Conservation (phyloP, 331 rosid genomes). For the Malus hybrid region DNA sequence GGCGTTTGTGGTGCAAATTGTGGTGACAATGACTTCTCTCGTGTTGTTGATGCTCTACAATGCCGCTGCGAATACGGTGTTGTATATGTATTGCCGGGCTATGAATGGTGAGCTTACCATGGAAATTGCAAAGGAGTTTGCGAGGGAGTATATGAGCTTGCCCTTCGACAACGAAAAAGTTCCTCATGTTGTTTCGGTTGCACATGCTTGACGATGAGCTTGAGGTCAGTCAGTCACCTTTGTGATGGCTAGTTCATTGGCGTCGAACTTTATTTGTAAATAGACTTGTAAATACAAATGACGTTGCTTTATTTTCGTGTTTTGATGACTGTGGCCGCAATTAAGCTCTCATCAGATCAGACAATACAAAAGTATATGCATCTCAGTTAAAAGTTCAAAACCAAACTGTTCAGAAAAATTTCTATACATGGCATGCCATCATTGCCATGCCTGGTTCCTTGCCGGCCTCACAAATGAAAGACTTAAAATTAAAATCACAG, state of each 20-base stretch:
- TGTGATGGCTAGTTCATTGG: background rate
- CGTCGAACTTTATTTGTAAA: no score
- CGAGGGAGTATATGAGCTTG: constrained; percentile 50
- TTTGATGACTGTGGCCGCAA: background rate
- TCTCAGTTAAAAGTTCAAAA: constrained; percentile 1
- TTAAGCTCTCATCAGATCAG: background rate
- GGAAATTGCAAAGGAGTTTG: constrained; percentile 65
- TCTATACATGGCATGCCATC: constrained; percentile 39
- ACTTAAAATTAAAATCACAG: constrained; percentile 36
- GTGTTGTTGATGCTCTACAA: constrained; percentile 39
- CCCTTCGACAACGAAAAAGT: constrained; percentile 63
- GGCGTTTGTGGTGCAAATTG: constrained; percentile 43
- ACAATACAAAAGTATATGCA: constrained; percentile 7
- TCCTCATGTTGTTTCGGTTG: constrained; percentile 65
- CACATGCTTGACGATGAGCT: background rate
- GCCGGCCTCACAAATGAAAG: constrained; percentile 61
- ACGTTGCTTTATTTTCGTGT: background rate
- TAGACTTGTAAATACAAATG: background rate
- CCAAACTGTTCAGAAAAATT: constrained; percentile 23
- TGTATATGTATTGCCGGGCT: constrained; percentile 78
- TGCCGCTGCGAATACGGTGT: constrained; percentile 48
- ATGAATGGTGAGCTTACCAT: constrained; percentile 56
- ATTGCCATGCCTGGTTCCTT: constrained; percentile 11
- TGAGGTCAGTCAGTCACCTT: constrained; percentile 4
- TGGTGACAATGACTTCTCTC: constrained; percentile 31